phyloP scores from a whole-genome alignment of 805 yeast species.

The Myxozyma nipponensis region DNA sequence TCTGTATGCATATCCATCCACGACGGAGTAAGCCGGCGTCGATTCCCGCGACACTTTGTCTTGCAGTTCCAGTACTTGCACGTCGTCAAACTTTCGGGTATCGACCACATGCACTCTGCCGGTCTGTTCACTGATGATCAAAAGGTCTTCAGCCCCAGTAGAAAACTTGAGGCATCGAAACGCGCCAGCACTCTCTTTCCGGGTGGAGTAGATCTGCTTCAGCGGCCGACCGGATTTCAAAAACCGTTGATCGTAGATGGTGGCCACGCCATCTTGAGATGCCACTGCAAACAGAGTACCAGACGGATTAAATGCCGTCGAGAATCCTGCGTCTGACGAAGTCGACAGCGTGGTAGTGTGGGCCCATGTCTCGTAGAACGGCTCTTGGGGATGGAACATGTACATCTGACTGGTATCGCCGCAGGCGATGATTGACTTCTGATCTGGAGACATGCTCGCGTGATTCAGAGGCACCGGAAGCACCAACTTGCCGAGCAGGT shows the following conservation, averaged over 20 bases:
- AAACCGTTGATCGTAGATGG: slow-evolving; percentile 72
- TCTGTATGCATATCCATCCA: too few relatives aligned
- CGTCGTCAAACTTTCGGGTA: slow-evolving; percentile 65
- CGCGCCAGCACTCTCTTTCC: slow-evolving; percentile 52
- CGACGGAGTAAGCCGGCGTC: too few relatives aligned
- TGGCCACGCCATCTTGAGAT: slow-evolving; percentile 80
- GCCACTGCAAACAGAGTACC: slow-evolving; percentile 72
- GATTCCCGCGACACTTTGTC: too few relatives aligned
- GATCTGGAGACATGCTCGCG: slow-evolving; percentile 63
- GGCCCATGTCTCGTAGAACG: slow-evolving; percentile 32
- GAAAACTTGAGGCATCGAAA: slow-evolving; percentile 63
- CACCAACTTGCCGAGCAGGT: slow-evolving; percentile 44
- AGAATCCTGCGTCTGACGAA: slow-evolving; percentile 74
- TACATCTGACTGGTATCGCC: slow-evolving; percentile 75
- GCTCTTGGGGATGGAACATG: slow-evolving; percentile 43
- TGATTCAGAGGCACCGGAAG: slow-evolving; percentile 71
- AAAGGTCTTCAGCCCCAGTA: slow-evolving; percentile 66
- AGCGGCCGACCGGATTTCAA: slow-evolving; percentile 36
- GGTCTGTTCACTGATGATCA: slow-evolving; percentile 76
- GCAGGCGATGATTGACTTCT: slow-evolving; percentile 55
- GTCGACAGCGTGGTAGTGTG: slow-evolving; percentile 48
- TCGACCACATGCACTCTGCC: slow-evolving; percentile 85
- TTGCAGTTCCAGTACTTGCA: slow-evolving; percentile 58
- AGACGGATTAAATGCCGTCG: slow-evolving; percentile 72
- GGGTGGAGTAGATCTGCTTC: slow-evolving; percentile 42